These are phyloP conservation scores for Penicillium chermesinum DNA, from an alignment of 495 filamentous ascomycete genomes.

Conservation along the genomic window DNA sequence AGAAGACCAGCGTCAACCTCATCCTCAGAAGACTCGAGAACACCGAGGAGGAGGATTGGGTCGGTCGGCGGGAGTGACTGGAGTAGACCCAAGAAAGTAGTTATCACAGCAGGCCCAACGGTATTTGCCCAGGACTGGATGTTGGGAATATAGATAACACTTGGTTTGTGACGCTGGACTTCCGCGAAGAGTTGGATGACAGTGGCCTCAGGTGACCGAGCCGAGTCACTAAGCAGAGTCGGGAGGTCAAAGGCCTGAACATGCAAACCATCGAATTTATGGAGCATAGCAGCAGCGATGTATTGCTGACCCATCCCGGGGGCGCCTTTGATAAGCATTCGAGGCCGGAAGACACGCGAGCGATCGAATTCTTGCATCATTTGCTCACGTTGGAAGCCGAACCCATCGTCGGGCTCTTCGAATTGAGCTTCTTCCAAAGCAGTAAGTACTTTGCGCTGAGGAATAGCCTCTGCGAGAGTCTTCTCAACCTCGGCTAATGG, in stretches of 20 bases:
- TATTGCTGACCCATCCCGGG: slow-evolving; percentile 94
- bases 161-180: slow-evolving; percentile 88
- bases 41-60: slow-evolving; percentile 78
- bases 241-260: slow-evolving; percentile 93
- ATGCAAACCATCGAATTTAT: slow-evolving; percentile 88
- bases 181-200: slow-evolving; percentile 87
- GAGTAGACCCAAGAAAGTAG: slow-evolving; percentile 74
- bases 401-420: slow-evolving; percentile 77
- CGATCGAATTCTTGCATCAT: slow-evolving; percentile 88
- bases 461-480: slow-evolving; percentile 71
- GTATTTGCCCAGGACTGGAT: slow-evolving; percentile 81
- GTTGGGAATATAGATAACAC: slow-evolving; percentile 90
- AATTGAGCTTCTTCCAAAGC: slow-evolving; percentile 91
- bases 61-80: slow-evolving; percentile 77
- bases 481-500: slow-evolving; percentile 62
- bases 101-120: slow-evolving; percentile 59
- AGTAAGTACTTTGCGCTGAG: slow-evolving; percentile 75
- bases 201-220: slow-evolving; percentile 75
- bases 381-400: slow-evolving; percentile 75
- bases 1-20: slow-evolving; percentile 57
- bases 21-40: slow-evolving; percentile 60
- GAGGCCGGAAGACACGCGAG: slow-evolving; percentile 81
- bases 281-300: slow-evolving; percentile 75
- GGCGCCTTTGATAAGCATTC: slow-evolving; percentile 70
- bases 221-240: slow-evolving; percentile 66